phyloP scores from a whole-genome alignment of 768 basidiomycete species.

The Xerocomellus amylosporus region DNA sequence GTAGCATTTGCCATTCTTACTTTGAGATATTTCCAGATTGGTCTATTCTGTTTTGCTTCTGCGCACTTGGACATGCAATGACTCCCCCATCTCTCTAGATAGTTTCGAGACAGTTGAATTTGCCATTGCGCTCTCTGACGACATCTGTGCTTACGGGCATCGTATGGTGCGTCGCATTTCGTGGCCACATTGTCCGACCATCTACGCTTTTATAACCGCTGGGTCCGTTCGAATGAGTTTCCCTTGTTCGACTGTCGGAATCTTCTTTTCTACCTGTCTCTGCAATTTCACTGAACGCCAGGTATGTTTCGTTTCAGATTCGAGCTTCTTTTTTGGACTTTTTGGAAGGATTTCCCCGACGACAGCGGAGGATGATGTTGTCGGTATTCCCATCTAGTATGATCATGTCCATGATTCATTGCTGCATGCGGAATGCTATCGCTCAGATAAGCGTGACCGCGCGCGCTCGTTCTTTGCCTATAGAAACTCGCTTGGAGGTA shows the following conservation, averaged over 20 bases:
- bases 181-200: background rate
- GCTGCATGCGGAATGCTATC: slow-evolving; percentile 1
- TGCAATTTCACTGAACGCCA: background rate
- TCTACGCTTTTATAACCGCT: background rate
- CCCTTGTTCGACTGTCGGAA: slow-evolving; percentile 5
- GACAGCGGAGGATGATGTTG: slow-evolving; percentile 14
- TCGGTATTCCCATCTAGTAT: background rate
- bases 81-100: background rate
- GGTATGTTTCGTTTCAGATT: background rate
- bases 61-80: background rate
- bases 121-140: background rate
- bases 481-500: no score
- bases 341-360: slow-evolving; percentile 14
- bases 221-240: slow-evolving; percentile 6
- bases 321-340: slow-evolving; percentile 4
- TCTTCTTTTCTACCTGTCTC: background rate
- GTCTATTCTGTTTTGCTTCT: background rate
- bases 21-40: no score
- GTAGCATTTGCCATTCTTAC: no score
- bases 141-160: background rate
- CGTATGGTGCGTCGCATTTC: background rate
- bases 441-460: background rate
- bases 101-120: no score
- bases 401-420: slow-evolving; percentile 15
- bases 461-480: no score